Base-by-base conservation (phyloP, 768 basidiomycete species). In the Panaeolus papilionaceus region DNA sequence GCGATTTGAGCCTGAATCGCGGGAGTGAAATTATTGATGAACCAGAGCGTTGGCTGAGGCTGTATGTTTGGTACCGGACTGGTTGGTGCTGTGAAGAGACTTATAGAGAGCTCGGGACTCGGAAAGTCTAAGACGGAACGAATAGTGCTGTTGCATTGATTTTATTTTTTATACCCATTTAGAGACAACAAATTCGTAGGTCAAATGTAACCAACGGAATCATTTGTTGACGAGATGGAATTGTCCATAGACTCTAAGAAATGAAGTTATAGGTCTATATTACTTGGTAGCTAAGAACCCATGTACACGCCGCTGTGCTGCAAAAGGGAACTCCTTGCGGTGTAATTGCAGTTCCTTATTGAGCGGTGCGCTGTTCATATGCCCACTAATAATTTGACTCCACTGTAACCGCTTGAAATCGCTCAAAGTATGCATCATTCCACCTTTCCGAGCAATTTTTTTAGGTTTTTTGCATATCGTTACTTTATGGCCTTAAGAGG, bases 251-350 rank as follows among this genome's bases (percentile, higher is more conserved):
- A 42, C 12, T 33, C 33, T 18, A 18, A 44, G 42, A 18, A 44
- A 40, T 40, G 42, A 9, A 51, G 12, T 26, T 14, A 20, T 1
- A 51, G 47, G 47, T 51, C 47, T 51, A 51, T 51, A 51, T 51
- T 51, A 51, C 47, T 23, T 51, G 47, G 47, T 51, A 51, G 47
- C 47, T 51, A 51, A 23, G 47, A 51, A 51, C 47, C 47, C 47
- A 51, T 26, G 7, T 51, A 26, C 26, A 51, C 20, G 47, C 20
- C 47, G 8, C 47, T 51, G 23, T 23, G 26, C 47, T 51, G 47
- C 20, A 3, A 20, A 51, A 6, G 47, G 47, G 47, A 51, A 51
- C 47, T 51, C 47, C 47, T 51, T 51, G 47, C 26, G 47, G 47
- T 51, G 47, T 51, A 51, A 51, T 51, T 51, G 26, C n/a, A 23